Evolutionary conservation across 768 basidiomycete species (phyloP).

Genomic region (Coprinopsis cinerea): DNA sequence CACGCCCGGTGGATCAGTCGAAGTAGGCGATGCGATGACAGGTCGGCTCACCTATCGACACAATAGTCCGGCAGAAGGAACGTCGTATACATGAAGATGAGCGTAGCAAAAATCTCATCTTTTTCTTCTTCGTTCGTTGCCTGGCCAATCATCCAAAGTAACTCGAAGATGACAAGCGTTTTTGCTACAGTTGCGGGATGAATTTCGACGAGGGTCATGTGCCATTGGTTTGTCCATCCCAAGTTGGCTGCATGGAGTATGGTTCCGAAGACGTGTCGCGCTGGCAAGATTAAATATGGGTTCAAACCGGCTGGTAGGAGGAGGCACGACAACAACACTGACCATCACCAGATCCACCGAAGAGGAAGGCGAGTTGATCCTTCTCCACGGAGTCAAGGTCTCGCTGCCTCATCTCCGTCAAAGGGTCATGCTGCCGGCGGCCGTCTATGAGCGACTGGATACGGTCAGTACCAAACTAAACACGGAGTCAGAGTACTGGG

Average conservation of each 20-base stretch:
- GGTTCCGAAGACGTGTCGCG: constrained; percentile 17
- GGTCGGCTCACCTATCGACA: constrained; percentile 13
- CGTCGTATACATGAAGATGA: constrained; percentile 15
- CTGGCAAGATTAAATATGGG: constrained; percentile 1
- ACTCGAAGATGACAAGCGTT: constrained; percentile 13
- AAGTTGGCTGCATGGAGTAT: constrained; percentile 13
- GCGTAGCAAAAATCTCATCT: constrained; percentile 13
- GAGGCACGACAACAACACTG: background rate
- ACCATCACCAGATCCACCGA: constrained; percentile 22
- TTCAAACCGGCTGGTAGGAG: background rate
- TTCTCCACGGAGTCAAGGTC: background rate
- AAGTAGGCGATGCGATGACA: too few relatives aligned
- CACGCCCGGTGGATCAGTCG: too few relatives aligned
- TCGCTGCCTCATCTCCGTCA: background rate
- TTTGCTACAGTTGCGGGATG: constrained; percentile 18
- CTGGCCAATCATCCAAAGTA: constrained; percentile 4
- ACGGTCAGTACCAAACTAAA: constrained; percentile 18
- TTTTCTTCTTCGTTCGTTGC: background rate
- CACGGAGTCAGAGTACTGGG: too few relatives aligned
- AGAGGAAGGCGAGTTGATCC: constrained; percentile 14
- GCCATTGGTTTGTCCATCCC: constrained; percentile 3
- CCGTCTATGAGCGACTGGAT: constrained; percentile 15
- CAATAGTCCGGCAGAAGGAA: constrained; percentile 18
- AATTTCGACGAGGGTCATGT: constrained; percentile 19
- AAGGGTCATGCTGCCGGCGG: background rate